Base-by-base conservation (phyloP, 805 yeast genomes). In the Yamadazyma nakazawae region DNA sequence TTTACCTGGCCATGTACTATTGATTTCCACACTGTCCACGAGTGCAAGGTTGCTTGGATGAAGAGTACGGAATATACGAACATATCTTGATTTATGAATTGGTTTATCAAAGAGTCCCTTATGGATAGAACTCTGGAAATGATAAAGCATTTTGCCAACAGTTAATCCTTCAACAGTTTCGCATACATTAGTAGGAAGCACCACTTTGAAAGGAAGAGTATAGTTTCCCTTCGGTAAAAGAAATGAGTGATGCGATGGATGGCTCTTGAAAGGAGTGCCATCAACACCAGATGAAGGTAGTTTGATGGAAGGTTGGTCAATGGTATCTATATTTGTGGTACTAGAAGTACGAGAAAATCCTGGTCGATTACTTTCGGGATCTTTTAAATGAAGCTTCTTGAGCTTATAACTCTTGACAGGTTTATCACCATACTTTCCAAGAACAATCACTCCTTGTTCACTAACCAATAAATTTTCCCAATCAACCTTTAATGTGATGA, bases 1-100 rank as follows among this genome's bases (percentile, higher is more conserved):
- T 52, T 78, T 78, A 0, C 71, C 72, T 0, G 80, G 75, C 84
- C 84, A 79, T 2, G 74, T 66, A 54, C 75, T 76, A 48, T 69
- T 70, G 41, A 78, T 69, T 21, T 76, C 74, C 36, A 75, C 68
- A 39, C 68, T 70, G 51, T 76, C 79, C 28, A 61, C 57, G 16
- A 75, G 55, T 34, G 65, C 60, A 34, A 71, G 46, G 55, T 67
- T 74, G 11, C 67, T 58, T 0, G 72, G 70, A 18, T 74, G 67
- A 14, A 75, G 66, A 0, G 77, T 70, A 47, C 82, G 61, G 8
- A 72, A 58, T 8, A 79, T 60, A 25, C 82, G 60, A 3, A 79
- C 43, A 51, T 74, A 73, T 46, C 72, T 74, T 12, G 63, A 51
- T 28, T 58, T 67, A 16, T 53, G 48, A 34, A 64, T 49, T 0